phyloP scores from a whole-genome alignment of 768 basidiomycete species.

The Tricholoma furcatifolium region DNA sequence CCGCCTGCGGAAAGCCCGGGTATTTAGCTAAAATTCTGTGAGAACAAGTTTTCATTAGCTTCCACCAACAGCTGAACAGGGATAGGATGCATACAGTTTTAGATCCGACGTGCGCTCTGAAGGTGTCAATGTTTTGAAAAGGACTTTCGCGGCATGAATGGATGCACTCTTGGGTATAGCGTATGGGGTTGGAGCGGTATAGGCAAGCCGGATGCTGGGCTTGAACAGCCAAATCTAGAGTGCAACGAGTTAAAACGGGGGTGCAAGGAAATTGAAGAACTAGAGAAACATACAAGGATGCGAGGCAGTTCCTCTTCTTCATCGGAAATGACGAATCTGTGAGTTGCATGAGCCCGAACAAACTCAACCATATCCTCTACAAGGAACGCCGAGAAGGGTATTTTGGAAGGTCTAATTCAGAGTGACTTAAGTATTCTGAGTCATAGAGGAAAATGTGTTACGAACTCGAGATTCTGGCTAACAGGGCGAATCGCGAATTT shows the following conservation, averaged over 20 bases:
- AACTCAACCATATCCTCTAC: constrained; percentile 91
- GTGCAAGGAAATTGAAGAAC: neutral
- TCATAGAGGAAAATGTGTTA: constrained; percentile 17
- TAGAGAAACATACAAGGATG: constrained; percentile 60
- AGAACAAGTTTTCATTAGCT: constrained; percentile 5
- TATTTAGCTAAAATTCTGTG: constrained; percentile 62
- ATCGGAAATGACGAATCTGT: constrained; percentile 86
- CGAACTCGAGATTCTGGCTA: constrained; percentile 61
- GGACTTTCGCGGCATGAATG: constrained; percentile 75
- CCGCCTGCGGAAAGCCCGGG: constrained; percentile 86
- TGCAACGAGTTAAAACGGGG: neutral
- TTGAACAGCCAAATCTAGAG: constrained; percentile 95
- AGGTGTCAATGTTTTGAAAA: constrained; percentile 78
- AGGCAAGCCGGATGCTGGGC: constrained; percentile 79
- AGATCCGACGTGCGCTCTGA: constrained; percentile 50
- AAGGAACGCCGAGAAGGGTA: constrained; percentile 84
- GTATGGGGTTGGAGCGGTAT: constrained; percentile 54
- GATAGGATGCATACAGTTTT: constrained; percentile 39
- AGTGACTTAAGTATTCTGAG: neutral
- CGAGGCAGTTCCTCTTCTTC: constrained; percentile 82
- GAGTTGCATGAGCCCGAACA: constrained; percentile 88
- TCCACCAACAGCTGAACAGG: neutral
- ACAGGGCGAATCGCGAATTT: constrained; percentile 84
- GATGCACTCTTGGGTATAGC: constrained; percentile 61
- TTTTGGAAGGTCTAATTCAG: constrained; percentile 37